Conservation (phyloP, 345 rosid genomes). For the Corymbia maculata region DNA sequence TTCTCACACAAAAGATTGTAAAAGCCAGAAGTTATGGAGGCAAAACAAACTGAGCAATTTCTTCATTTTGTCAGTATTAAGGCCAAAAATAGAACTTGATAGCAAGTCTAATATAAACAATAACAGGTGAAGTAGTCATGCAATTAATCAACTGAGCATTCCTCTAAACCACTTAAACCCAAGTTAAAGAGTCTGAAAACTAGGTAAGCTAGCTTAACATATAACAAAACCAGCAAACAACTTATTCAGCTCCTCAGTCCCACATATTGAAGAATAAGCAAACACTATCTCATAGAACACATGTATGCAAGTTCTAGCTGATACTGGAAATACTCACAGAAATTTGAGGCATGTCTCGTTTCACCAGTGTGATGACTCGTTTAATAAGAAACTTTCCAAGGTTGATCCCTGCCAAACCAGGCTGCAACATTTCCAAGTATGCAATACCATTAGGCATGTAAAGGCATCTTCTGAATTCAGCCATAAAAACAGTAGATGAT, state of each 20-base stretch:
- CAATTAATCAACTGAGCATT: background rate
- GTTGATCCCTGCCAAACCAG: constrained; percentile 96
- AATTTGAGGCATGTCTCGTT: constrained; percentile 82
- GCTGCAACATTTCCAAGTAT: constrained; percentile 43
- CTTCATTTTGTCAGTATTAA: background rate
- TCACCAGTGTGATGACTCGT: constrained; percentile 77
- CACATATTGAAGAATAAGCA: background rate
- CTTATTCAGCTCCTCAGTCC: background rate
- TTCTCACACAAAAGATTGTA: background rate
- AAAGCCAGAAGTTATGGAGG: background rate
- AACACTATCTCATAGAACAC: background rate
- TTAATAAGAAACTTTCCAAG: constrained; percentile 91
- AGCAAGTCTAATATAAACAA: background rate
- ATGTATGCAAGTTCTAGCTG: background rate
- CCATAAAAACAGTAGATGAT: background rate
- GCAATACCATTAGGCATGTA: background rate
- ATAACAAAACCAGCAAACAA: background rate
- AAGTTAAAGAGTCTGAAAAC: background rate
- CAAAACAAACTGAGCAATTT: background rate
- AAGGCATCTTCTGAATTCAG: background rate
- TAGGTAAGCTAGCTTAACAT: background rate
- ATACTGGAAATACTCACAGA: constrained; percentile 48
- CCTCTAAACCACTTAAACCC: background rate
- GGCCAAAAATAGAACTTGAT: background rate
- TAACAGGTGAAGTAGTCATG: background rate